Conservation (phyloP, 164 flowering plant genomes). For the Aristolochia fimbriata region DNA sequence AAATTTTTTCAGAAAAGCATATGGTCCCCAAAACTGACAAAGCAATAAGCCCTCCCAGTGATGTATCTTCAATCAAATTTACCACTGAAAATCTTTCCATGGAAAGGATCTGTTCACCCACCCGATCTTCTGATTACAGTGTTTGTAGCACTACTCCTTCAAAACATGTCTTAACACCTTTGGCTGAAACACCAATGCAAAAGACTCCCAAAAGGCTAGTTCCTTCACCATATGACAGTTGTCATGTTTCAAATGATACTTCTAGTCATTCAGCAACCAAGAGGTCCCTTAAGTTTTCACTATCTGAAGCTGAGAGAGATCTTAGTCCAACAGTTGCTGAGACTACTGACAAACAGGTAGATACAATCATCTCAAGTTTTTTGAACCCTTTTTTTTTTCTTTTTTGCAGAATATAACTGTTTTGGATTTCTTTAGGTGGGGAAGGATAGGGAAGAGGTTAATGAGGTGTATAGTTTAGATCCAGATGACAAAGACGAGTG, state of each 20-base stretch:
- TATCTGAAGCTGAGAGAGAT: slow-evolving; percentile 13
- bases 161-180: slow-evolving; percentile 14
- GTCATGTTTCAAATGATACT: slow-evolving; percentile 7
- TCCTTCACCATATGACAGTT: slow-evolving; percentile 25
- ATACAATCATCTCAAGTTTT: too few species aligned
- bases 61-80: slow-evolving; percentile 8
- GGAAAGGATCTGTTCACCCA: slow-evolving; percentile 4
- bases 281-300: slow-evolving; percentile 35
- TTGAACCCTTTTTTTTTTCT: too few species aligned
- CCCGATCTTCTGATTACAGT: slow-evolving; percentile 3
- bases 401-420: slow-evolving; percentile 1
- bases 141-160: slow-evolving; percentile 24
- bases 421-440: not conserved
- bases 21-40: slow-evolving; percentile 2
- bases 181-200: slow-evolving; percentile 43
- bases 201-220: slow-evolving; percentile 33
- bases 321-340: slow-evolving; percentile 1
- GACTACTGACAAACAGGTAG: too few species aligned
- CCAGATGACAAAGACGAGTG: not conserved
- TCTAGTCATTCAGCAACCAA: slow-evolving; percentile 29
- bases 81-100: slow-evolving; percentile 4
- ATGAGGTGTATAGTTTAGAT: not conserved
- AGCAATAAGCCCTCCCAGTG: slow-evolving; percentile 3
- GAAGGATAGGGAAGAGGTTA: not conserved
- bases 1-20: slow-evolving; percentile 25